phyloP scores from a whole-genome alignment of 164 flowering plant species.

The Chimonanthus praecox region DNA sequence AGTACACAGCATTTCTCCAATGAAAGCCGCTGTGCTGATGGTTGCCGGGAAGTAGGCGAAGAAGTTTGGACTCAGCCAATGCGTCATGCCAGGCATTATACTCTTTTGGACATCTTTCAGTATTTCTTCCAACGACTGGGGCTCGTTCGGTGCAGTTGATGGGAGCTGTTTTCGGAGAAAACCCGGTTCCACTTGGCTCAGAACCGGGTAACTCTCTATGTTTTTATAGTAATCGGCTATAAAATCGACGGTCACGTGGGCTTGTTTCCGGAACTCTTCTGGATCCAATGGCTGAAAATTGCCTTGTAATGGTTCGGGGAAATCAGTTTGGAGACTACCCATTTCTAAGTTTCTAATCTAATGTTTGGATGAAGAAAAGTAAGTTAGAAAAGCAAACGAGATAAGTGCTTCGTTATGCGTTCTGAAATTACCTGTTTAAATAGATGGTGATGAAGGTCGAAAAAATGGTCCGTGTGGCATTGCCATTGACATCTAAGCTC shows the following conservation, averaged over 20 bases:
- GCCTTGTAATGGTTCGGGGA: constrained; percentile 13
- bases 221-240: too few species aligned
- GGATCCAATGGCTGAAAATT: too few species aligned
- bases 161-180: constrained; percentile 30
- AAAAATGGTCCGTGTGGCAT: too few species aligned
- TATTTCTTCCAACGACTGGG: constrained; percentile 30
- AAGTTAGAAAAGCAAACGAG: too few species aligned
- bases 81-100: constrained; percentile 49
- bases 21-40: constrained; percentile 21
- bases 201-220: too few species aligned
- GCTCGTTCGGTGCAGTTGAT: constrained; percentile 27
- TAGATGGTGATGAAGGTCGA: too few species aligned
- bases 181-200: constrained; percentile 25
- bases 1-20: too few species aligned
- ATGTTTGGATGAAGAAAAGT: neutral
- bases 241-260: too few species aligned
- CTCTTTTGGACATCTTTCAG: constrained; percentile 8
- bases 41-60: constrained; percentile 52
- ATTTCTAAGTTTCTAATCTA: constrained; percentile 6
- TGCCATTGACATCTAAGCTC: too few species aligned
- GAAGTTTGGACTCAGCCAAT: constrained; percentile 13
- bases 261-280: too few species aligned
- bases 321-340: constrained; percentile 29
- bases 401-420: too few species aligned
- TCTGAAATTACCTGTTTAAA: too few species aligned